A percentile compares a stretch with the other conserved stretches of the same genome.
Conservation (phyloP, 495 filamentous ascomycete species). For the Pseudevernia furfuracea region DNA sequence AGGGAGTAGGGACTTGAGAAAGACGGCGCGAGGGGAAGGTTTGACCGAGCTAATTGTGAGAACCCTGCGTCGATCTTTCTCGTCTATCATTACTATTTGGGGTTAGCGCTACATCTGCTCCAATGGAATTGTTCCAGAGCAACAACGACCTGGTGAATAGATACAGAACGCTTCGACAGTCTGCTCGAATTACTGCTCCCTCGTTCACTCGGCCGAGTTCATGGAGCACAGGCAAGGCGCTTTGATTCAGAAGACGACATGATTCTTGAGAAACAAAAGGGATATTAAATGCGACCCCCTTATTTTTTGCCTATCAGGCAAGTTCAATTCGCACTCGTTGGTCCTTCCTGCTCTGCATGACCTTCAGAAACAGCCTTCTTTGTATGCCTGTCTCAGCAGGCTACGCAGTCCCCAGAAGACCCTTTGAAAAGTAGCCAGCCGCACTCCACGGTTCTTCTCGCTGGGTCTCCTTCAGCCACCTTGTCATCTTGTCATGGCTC, state of each 20-base stretch:
- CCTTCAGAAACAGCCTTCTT: background rate
- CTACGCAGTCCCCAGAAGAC: background rate
- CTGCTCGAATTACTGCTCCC: too few relatives aligned
- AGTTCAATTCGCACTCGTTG: background rate
- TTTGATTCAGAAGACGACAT: too few relatives aligned
- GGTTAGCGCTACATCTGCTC: background rate
- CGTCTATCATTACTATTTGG: background rate
- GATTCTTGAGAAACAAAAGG: too few relatives aligned
- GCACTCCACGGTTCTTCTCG: background rate
- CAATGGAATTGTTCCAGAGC: too few relatives aligned
- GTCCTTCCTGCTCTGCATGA: background rate
- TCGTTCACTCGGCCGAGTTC: too few relatives aligned
- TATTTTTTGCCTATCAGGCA: background rate
- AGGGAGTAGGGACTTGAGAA: too few relatives aligned
- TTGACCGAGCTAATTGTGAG: too few relatives aligned
- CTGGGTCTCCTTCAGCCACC: background rate
- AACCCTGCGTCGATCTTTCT: slow-evolving; percentile 1
- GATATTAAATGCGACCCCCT: too few relatives aligned
- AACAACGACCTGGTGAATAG: too few relatives aligned
- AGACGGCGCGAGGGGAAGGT: too few relatives aligned
- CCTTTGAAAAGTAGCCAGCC: background rate
- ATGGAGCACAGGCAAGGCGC: too few relatives aligned
- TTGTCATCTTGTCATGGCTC: background rate
- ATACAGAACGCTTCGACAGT: too few relatives aligned
- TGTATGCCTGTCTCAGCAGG: background rate